Percentiles rank a stretch among this genome's conserved stretches.
phyloP scores from a whole-genome alignment of 2,329 filamentous ascomycete species.

The Beauveria brongniartii region DNA sequence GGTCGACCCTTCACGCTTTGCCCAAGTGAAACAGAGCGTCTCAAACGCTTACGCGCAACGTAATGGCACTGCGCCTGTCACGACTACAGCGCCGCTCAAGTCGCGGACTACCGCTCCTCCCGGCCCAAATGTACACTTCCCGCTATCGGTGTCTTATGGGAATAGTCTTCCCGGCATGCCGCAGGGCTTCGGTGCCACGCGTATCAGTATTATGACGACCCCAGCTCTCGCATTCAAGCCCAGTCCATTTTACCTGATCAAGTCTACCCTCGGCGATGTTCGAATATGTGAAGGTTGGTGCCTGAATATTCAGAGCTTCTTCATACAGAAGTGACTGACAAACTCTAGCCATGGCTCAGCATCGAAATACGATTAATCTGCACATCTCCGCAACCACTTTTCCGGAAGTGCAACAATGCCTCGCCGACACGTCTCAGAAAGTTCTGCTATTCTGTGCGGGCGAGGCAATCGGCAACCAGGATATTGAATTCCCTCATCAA shows the following conservation, averaged over 20 bases:
- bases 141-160: neutral
- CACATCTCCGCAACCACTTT: conserved; percentile 41
- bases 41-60: conserved; percentile 24
- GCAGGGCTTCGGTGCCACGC: conserved; percentile 7
- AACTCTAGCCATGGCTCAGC: conserved; percentile 49
- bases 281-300: conserved; percentile 63
- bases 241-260: conserved; percentile 78
- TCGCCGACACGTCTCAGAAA: conserved; percentile 52
- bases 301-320: neutral
- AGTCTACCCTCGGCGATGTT: conserved; percentile 55
- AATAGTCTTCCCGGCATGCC: neutral
- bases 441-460: conserved; percentile 79
- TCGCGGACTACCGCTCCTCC: conserved; percentile 11
- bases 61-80: conserved; percentile 19
- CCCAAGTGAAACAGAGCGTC: conserved; percentile 37
- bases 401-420: conserved; percentile 45
- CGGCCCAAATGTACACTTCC: conserved; percentile 12
- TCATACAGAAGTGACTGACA: neutral
- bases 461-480: conserved; percentile 55
- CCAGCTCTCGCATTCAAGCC: conserved; percentile 43
- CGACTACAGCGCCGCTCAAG: conserved; percentile 15
- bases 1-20: conserved; percentile 31
- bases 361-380: conserved; percentile 40
- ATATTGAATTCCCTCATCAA: conserved; percentile 85
- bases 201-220: conserved; percentile 14